phyloP scores from a whole-genome alignment of 768 basidiomycete species.

The Calocera viscosa region DNA sequence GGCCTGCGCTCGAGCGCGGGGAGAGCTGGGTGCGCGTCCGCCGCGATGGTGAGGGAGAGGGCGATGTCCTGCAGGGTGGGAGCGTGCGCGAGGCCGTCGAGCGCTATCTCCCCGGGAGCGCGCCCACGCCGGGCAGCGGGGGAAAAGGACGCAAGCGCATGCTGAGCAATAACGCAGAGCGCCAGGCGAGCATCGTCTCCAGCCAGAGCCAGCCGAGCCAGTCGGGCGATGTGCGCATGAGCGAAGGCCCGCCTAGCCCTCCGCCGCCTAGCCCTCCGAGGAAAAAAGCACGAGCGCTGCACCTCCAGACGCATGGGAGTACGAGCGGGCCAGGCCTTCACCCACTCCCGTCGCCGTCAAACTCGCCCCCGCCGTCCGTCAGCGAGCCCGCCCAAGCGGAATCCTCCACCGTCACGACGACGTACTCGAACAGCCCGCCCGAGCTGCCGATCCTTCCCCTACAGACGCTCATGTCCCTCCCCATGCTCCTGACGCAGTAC shows the following conservation, averaged over 20 bases:
- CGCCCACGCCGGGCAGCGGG: background rate
- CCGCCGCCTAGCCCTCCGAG: constrained; percentile 37
- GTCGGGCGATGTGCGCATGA: background rate
- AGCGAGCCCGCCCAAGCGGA: constrained; percentile 12
- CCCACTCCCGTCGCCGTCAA: constrained; percentile 73
- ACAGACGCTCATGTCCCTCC: constrained; percentile 75
- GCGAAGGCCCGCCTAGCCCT: background rate
- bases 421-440: constrained; percentile 44
- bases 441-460: constrained; percentile 71
- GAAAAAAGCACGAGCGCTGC: constrained; percentile 51
- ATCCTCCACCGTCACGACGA: constrained; percentile 53
- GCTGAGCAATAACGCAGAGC: constrained; percentile 42
- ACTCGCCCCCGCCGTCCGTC: constrained; percentile 61
- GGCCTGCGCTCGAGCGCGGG: constrained; percentile 59
- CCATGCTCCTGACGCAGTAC: constrained; percentile 70
- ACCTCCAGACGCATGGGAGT: constrained; percentile 11
- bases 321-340: constrained; percentile 59
- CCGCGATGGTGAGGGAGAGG: constrained; percentile 27
- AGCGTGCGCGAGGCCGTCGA: constrained; percentile 71
- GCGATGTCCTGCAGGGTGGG: constrained; percentile 40
- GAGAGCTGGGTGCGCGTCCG: constrained; percentile 53
- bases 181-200: background rate
- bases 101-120: constrained; percentile 35
- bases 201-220: background rate
- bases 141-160: constrained; percentile 41